These are phyloP conservation scores for Schoenoplectus tabernaemontani DNA, from an alignment of 202 grass and related monocot species.

Conservation along the genomic window DNA sequence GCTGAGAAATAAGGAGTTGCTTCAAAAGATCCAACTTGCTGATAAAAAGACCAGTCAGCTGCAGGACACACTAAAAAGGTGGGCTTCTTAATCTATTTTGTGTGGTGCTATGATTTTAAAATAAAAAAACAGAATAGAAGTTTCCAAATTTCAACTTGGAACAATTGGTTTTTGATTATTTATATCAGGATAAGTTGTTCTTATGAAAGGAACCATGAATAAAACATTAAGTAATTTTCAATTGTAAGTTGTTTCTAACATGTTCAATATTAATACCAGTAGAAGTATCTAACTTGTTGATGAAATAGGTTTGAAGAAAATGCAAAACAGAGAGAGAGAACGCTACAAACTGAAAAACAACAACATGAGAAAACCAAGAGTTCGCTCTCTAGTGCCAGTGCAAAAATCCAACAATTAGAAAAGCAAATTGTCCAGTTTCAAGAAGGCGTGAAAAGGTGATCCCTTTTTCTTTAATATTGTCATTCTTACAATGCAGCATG, in stretches of 20 bases:
- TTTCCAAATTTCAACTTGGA: not conserved
- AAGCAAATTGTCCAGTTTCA: conserved; percentile 38
- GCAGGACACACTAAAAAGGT: conserved; percentile 63
- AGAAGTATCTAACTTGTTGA: not conserved
- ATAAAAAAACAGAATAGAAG: not conserved
- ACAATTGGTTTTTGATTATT: not conserved
- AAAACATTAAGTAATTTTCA: not conserved
- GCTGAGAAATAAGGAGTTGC: conserved; percentile 56
- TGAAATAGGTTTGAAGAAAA: conserved; percentile 57
- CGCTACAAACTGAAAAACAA: conserved; percentile 53
- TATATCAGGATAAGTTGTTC: not conserved
- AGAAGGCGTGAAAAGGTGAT: conserved; percentile 29
- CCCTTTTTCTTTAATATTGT: conserved; percentile 9
- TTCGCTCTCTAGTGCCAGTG: conserved; percentile 38
- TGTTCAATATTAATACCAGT: not conserved
- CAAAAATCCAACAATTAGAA: conserved; percentile 49
- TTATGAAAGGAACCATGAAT: not conserved
- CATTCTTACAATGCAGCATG: conserved; percentile 24
- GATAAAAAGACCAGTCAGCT: conserved; percentile 43
- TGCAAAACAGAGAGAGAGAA: conserved; percentile 44
- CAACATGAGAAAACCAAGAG: conserved; percentile 52
- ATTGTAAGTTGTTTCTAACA: not conserved
- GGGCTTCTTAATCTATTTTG: conserved; percentile 13
- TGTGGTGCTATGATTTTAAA: not conserved
- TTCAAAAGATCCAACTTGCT: conserved; percentile 58